Conservation (phyloP, 495 filamentous ascomycete species). For the Neurospora sp. region DNA sequence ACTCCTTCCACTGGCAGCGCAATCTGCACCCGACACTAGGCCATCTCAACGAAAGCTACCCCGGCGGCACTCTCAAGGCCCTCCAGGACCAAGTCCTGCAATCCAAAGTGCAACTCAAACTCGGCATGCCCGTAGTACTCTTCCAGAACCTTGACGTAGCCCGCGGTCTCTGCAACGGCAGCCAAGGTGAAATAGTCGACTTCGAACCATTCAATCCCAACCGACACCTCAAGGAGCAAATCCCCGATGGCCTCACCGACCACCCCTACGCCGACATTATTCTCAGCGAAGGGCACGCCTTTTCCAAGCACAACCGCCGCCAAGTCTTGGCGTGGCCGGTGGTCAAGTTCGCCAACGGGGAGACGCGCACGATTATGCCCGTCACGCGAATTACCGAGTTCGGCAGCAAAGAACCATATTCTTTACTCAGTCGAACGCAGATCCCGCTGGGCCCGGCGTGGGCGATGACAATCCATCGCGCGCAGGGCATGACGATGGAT, state of each 20-base stretch:
- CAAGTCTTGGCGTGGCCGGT: constrained; percentile 48
- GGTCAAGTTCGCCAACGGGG: constrained; percentile 54
- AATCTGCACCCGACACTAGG: too few species aligned
- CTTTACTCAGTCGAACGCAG: constrained; percentile 65
- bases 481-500: constrained; percentile 87
- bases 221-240: not conserved
- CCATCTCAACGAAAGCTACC: too few species aligned
- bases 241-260: too few species aligned
- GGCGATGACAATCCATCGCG: constrained; percentile 92
- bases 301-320: too few species aligned
- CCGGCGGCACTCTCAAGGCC: constrained; percentile 55
- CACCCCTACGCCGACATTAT: too few species aligned
- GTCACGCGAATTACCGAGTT: constrained; percentile 38
- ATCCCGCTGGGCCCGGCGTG: constrained; percentile 83
- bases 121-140: constrained; percentile 84
- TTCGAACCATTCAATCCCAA: not conserved
- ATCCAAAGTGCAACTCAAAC: constrained; percentile 57
- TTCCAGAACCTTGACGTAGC: constrained; percentile 79
- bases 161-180: too few species aligned
- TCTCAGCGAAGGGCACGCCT: too few species aligned
- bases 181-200: too few species aligned
- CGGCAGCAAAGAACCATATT: constrained; percentile 38
- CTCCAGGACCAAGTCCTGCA: constrained; percentile 44
- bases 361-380: constrained; percentile 30
- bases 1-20: too few species aligned